Conservation (phyloP, 305 asterid genomes). For the Coffea humblotiana region DNA sequence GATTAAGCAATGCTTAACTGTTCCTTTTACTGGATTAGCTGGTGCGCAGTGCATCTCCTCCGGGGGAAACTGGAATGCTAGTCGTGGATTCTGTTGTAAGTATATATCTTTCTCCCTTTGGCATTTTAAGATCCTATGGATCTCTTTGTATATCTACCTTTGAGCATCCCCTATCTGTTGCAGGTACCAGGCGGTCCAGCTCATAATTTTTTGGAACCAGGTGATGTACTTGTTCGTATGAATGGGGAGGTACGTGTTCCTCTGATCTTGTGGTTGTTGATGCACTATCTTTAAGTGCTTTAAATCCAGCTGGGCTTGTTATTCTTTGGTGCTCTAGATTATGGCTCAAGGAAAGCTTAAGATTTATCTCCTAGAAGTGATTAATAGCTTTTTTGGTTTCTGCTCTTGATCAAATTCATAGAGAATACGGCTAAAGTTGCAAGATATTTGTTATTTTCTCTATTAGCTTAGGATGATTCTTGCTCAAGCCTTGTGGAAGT, state of each 20-base stretch:
- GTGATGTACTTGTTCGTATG: conserved; percentile 92
- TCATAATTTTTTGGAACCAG: conserved; percentile 91
- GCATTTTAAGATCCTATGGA: conserved; percentile 1
- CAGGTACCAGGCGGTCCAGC: conserved; percentile 99
- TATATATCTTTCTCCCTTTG: conserved; percentile 20
- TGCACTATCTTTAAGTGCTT: not conserved
- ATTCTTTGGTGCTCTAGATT: not conserved
- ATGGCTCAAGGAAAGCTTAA: not conserved
- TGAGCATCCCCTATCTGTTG: conserved; percentile 24
- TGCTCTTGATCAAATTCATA: not conserved
- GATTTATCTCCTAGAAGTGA: not conserved
- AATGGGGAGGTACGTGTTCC: conserved; percentile 79
- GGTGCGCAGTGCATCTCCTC: conserved; percentile 88
- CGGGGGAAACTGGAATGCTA: conserved; percentile 98
- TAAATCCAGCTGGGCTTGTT: conserved; percentile 7
- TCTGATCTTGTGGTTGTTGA: not conserved
- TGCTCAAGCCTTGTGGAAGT: not conserved
- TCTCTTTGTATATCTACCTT: conserved; percentile 2
- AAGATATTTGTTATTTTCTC: not conserved
- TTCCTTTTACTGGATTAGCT: conserved; percentile 46
- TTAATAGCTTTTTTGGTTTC: not conserved
- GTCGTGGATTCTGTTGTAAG: conserved; percentile 99
- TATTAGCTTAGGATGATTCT: not conserved
- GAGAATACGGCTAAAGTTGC: not conserved
- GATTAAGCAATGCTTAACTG: conserved; percentile 6